phyloP scores from a whole-genome alignment of 345 rosid genomes.

The Atalantia buxifolia region DNA sequence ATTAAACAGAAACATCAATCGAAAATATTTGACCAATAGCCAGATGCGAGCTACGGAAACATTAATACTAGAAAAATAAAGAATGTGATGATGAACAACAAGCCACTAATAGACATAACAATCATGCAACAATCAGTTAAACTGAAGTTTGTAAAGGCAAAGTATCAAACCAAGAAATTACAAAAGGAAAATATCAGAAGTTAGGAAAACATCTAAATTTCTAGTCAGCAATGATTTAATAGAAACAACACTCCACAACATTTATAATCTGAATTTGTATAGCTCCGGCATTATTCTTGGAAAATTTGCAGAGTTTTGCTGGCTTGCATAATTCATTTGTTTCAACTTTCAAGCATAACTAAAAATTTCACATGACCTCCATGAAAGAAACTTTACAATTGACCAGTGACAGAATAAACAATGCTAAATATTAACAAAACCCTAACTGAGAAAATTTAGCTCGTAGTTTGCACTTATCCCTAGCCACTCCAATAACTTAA shows the following conservation, averaged over 20 bases:
- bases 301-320: background rate
- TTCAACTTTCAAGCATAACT: background rate
- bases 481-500: background rate
- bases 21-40: conserved; percentile 13
- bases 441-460: background rate
- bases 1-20: conserved; percentile 18
- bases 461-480: background rate
- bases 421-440: background rate
- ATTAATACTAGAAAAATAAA: background rate
- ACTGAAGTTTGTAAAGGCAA: background rate
- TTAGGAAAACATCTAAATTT: background rate
- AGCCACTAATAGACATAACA: background rate
- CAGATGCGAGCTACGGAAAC: conserved; percentile 4
- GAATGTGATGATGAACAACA: background rate
- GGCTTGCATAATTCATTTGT: background rate
- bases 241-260: background rate
- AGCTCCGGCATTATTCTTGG: background rate
- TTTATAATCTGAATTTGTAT: background rate
- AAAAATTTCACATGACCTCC: background rate
- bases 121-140: background rate
- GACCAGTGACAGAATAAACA: background rate
- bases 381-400: background rate
- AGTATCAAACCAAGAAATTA: background rate
- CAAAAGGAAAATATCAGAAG: background rate
- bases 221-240: background rate